A percentile compares a stretch with the other conserved stretches of the same genome.
Conservation (phyloP, 768 basidiomycete species). For the Brasilioporus rufonigricans region DNA sequence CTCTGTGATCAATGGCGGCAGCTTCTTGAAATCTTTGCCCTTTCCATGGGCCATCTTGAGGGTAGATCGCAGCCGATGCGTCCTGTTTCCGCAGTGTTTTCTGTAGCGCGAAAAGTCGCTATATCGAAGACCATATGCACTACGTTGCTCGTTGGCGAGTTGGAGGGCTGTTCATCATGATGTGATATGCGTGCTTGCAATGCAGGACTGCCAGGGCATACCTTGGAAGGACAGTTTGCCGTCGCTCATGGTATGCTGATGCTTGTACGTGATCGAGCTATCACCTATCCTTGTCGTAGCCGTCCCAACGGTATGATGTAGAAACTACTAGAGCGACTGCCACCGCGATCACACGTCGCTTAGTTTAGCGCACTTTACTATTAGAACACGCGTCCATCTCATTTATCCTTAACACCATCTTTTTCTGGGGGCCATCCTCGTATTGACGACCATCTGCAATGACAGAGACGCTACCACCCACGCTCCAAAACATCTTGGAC, state of each 20-base stretch:
- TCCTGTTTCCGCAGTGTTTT: constrained; percentile 89
- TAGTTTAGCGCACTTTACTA: constrained; percentile 9
- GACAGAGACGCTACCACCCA: constrained; percentile 69
- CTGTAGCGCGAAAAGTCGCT: constrained; percentile 89
- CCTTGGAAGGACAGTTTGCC: constrained; percentile 39
- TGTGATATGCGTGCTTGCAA: constrained; percentile 1
- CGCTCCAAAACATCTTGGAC: constrained; percentile 92
- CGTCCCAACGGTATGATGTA: constrained; percentile 9
- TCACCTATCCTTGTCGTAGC: not conserved
- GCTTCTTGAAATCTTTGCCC: constrained; percentile 86
- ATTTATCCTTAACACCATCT: not conserved
- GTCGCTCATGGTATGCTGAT: constrained; percentile 22
- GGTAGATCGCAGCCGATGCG: constrained; percentile 81
- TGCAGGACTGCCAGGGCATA: constrained; percentile 21
- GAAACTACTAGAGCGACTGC: constrained; percentile 10
- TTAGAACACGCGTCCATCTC: constrained; percentile 22
- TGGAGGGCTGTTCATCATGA: constrained; percentile 60
- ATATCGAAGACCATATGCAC: constrained; percentile 86
- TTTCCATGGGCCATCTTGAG: constrained; percentile 87
- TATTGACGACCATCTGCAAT: constrained; percentile 34
- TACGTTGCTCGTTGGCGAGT: constrained; percentile 85
- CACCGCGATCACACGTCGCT: constrained; percentile 9
- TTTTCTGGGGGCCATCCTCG: constrained; percentile 1
- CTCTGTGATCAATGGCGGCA: constrained; percentile 64
- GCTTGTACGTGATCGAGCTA: not conserved